These are phyloP conservation scores for Solanum pinnatisectum DNA, from an alignment of 257 asterid genomes.

Conservation along the genomic window DNA sequence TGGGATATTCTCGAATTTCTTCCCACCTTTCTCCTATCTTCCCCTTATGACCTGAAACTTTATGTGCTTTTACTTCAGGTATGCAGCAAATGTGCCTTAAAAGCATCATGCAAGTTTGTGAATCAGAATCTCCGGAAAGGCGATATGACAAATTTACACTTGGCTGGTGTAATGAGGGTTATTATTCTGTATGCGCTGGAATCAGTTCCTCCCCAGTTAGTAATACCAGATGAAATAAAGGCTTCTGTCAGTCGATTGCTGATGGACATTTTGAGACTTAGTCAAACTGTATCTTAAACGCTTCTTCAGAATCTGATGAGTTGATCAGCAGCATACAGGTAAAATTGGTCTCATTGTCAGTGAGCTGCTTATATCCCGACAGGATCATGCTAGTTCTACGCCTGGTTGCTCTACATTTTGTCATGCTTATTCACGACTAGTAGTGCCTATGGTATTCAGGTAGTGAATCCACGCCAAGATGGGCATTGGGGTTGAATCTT, in stretches of 20 bases:
- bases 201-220: conserved; percentile 42
- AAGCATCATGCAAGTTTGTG: conserved; percentile 41
- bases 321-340: neutral
- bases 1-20: neutral
- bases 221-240: conserved; percentile 50
- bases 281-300: conserved; percentile 20
- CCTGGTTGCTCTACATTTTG: neutral
- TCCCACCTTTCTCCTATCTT: neutral
- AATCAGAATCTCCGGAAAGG: conserved; percentile 24
- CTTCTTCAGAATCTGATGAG: neutral
- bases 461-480: neutral
- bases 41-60: neutral
- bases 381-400: neutral
- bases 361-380: neutral
- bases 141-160: conserved; percentile 15
- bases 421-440: neutral
- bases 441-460: neutral
- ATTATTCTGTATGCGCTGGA: conserved; percentile 54
- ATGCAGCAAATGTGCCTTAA: conserved; percentile 53
- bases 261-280: conserved; percentile 49
- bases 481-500: neutral
- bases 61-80: conserved; percentile 38
- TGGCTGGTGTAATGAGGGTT: conserved; percentile 43
- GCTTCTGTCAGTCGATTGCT: conserved; percentile 41
- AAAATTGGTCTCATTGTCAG: neutral